Evolutionary conservation across 768 basidiomycete species (phyloP).

Genomic region (Coprinellus micaceus): DNA sequence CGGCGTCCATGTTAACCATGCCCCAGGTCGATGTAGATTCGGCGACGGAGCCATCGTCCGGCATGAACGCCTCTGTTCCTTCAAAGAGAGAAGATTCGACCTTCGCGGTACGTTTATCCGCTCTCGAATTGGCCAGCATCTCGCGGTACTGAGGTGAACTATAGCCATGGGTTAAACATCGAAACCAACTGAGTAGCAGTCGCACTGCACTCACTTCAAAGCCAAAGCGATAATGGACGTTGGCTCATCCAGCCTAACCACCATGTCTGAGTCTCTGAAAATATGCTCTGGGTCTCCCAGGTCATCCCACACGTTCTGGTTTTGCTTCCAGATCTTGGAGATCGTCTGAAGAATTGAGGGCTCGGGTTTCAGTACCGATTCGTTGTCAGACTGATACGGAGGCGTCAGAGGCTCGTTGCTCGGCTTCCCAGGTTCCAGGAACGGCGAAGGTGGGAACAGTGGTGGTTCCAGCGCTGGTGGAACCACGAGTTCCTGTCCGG

Average conservation of each 20-base stretch:
- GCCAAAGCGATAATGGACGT: conserved; percentile 97
- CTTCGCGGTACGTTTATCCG: conserved; percentile 67
- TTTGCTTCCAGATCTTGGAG: conserved; percentile 78
- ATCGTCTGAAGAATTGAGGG: conserved; percentile 73
- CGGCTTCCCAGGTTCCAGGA: conserved; percentile 35
- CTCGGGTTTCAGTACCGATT: conserved; percentile 48
- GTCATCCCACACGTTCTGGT: conserved; percentile 59
- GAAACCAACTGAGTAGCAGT: no score
- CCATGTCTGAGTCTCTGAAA: conserved; percentile 91
- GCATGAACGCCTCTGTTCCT: conserved; percentile 85
- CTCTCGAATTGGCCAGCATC: conserved; percentile 71
- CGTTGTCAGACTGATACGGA: conserved; percentile 47
- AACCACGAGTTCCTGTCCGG: neutral
- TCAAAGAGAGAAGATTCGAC: conserved; percentile 52
- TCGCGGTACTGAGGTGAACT: conserved; percentile 84
- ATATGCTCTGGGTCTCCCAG: conserved; percentile 86
- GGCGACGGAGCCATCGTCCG: conserved; percentile 77
- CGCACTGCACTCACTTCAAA: conserved; percentile 78
- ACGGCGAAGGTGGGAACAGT: conserved; percentile 59
- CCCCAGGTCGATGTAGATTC: conserved; percentile 92
- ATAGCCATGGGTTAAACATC: no score
- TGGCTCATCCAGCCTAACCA: conserved; percentile 94
- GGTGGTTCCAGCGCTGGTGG: conserved; percentile 25
- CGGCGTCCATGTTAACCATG: conserved; percentile 77
- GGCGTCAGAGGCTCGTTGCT: conserved; percentile 41